Evolutionary conservation across 169 alveolate genomes (phyloP), one percentile per base, ranked within the genome.

Genomic region (Plasmodium inui): DNA sequence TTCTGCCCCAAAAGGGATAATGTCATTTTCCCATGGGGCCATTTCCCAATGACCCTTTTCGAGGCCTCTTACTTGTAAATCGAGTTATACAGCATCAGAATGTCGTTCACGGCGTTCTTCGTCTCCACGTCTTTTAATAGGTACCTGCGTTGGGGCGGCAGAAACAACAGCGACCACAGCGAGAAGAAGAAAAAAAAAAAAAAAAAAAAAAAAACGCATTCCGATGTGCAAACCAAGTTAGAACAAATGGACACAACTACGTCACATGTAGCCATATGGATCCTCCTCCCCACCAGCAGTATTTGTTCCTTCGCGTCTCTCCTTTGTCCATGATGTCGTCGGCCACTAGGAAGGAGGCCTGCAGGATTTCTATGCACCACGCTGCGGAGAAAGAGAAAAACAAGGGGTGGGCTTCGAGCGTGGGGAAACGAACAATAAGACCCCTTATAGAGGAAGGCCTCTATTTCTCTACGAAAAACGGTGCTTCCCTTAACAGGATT

Each of bases 311-410:
- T 19, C 98, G 79, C 55, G 84, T 96, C 26, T 91, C 93, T 30
- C 98, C 96, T 41, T 94, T 93, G 82, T 96, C 98, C 97, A 96
- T 96, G 19, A 96, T 94, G 50, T 96, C 98, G 76, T 96, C 97
- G 5, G 97, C 97, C 32, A 96, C 97, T 34, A 96, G 89, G 84
- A 96, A 96, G 17, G 97, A 90, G 1, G 97, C 95, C 44, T 96
- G 97, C n/a, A 96, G 82, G 34, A 96, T 79, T 93, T 96, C 97
- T 71, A 96, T 94, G 83, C 97, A 96, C 97, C 97, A 96, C 4
- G 96, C 97, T 96, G 84, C 41, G 9, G 26, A 37, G 46, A 32
- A 14, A 76, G 8, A 86, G 17, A 28, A 22, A 30, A 17, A 70
- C 37, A 39, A 72, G 32, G 50, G 55, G 39, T n/a, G n/a, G 39